A percentile compares a stretch with the other conserved stretches of the same genome.
phyloP scores from a whole-genome alignment of 2,329 filamentous ascomycete genomes.

The Septoria linicola region DNA sequence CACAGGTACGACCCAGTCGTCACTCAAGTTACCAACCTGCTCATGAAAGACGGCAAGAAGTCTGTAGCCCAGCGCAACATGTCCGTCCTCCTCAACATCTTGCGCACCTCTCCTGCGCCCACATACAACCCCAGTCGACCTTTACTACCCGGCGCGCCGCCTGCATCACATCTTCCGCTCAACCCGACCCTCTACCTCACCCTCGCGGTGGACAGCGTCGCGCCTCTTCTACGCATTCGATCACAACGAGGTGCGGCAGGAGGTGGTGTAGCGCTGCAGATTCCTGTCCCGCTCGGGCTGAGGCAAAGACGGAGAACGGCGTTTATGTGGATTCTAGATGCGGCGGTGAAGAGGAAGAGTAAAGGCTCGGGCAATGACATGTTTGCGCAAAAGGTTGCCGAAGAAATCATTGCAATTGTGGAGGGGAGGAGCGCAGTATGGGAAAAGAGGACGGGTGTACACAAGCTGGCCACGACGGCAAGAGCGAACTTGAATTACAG shows the following conservation, averaged over 20 bases:
- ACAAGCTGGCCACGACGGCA: constrained; percentile 76
- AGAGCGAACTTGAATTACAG: constrained; percentile 65
- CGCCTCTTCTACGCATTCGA: constrained; percentile 79
- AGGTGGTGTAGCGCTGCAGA: constrained; percentile 78
- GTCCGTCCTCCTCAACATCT: constrained; percentile 73
- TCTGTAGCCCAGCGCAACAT: constrained; percentile 90
- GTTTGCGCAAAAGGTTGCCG: constrained; percentile 75
- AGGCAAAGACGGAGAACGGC: constrained; percentile 76
- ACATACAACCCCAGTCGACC: constrained; percentile 68
- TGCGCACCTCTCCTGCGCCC: constrained; percentile 81
- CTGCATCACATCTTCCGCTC: constrained; percentile 75
- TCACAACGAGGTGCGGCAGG: constrained; percentile 75
- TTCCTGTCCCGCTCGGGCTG: constrained; percentile 73
- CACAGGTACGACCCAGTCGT: constrained; percentile 83
- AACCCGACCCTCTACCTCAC: constrained; percentile 88
- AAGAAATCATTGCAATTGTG: constrained; percentile 82
- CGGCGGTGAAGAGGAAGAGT: constrained; percentile 74
- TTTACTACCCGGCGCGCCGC: constrained; percentile 71
- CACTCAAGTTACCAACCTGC: constrained; percentile 79
- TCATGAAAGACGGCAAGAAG: constrained; percentile 92
- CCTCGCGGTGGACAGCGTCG: constrained; percentile 86
- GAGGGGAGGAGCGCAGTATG: constrained; percentile 82
- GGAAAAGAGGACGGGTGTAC: constrained; percentile 74
- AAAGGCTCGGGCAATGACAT: constrained; percentile 68
- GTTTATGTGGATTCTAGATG: constrained; percentile 84